Evolutionary conservation across 2,329 filamentous ascomycete genomes (phyloP), one percentile per base, ranked within the genome.

Genomic region (Thermoascus crustaceus): DNA sequence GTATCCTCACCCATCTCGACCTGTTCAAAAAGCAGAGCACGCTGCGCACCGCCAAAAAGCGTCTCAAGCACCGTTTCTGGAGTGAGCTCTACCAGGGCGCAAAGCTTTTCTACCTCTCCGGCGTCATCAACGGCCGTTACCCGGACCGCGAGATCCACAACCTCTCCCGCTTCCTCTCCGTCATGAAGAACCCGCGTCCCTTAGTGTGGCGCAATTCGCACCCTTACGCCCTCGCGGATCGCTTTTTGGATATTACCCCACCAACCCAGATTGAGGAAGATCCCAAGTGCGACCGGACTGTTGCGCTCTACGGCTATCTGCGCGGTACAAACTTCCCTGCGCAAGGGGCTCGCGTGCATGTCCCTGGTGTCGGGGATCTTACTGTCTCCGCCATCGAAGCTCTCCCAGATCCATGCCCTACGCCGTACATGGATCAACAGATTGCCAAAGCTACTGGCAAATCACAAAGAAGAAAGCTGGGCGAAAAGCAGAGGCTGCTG

Each of bases 121-220:
- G 91, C 52, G 88, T 98, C 22, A 83, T 96, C 49, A 98, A 98
- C 59, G 91, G 91, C 26, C 76, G 91, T 44, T 98, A 98, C 53
- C 93, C 91, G 0, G 91, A 98, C 59, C 80, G 93, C 45, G 93
- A 98, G 63, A 79, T 98, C 10, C 85, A 96, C 66, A 98, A 98
- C 55, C 64, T 98, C 35, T 94, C 86, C 9, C 78, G 93, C 37
- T 98, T 98, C 60, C 72, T 98, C 46, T 94, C 85, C 13, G 87
- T 98, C 47, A 98, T 98, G 93, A 98, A 98, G 71, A 98, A 94
- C 57, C 89, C 93, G 4, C 76, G 91, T 40, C 91, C 91, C n/a
- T 70, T 98, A 19, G 72, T 98, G 26, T 98, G 91, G 89, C 76
- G 93, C 40, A 98, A 98, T 58, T 83, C 85, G 1, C 91, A 98